These are phyloP conservation scores for Trifolium dubium DNA, from an alignment of 306 rosid species.

Conservation along the genomic window DNA sequence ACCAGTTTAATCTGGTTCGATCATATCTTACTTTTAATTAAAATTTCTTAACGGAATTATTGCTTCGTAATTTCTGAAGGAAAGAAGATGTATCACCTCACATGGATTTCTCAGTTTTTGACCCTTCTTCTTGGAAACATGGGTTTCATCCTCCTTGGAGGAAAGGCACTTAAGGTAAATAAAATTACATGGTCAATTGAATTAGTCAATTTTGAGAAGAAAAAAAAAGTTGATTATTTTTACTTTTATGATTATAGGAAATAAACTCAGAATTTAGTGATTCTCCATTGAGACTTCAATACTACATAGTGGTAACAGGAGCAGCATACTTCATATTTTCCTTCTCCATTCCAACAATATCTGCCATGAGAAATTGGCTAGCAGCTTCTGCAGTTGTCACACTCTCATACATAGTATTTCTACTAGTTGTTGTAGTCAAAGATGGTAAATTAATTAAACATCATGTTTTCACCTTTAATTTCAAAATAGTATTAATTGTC, in stretches of 20 bases:
- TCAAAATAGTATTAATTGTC: background rate
- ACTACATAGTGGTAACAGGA: slow-evolving; percentile 56
- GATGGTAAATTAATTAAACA: slow-evolving; percentile 46
- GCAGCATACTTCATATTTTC: slow-evolving; percentile 50
- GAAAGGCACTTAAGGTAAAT: slow-evolving; percentile 61
- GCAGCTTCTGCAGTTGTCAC: slow-evolving; percentile 51
- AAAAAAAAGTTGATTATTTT: background rate
- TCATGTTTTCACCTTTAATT: background rate
- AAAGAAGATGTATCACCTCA: slow-evolving; percentile 49
- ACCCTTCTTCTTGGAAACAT: slow-evolving; percentile 62
- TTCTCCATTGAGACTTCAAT: slow-evolving; percentile 63
- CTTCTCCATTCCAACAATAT: slow-evolving; percentile 58
- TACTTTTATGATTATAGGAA: slow-evolving; percentile 42
- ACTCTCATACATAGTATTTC: slow-evolving; percentile 45
- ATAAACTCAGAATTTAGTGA: slow-evolving; percentile 54
- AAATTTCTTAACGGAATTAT: background rate
- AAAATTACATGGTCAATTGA: background rate
- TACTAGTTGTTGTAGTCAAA: slow-evolving; percentile 41
- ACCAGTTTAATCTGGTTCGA: background rate
- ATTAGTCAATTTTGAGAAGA: background rate
- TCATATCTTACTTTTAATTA: background rate
- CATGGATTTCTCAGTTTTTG: slow-evolving; percentile 59
- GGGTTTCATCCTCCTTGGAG: slow-evolving; percentile 69
- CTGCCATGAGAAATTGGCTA: slow-evolving; percentile 60
- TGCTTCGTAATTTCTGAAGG: slow-evolving; percentile 37